Evolutionary conservation across 1,284 basidiomycete genomes (phyloP).

Genomic region (Leccinum pachyderme): DNA sequence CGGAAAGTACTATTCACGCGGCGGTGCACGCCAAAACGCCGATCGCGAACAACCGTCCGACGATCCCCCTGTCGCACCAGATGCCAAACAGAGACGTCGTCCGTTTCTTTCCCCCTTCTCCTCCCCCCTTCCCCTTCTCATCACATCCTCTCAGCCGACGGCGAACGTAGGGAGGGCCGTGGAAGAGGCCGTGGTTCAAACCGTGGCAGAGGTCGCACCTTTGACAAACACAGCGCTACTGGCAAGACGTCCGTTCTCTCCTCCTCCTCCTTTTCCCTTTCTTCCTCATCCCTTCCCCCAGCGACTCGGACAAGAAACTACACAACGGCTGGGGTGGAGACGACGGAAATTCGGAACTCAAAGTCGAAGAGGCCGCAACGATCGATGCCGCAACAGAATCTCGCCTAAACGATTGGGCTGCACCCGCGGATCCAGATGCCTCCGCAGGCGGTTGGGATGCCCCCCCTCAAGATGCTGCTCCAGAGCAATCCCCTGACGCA

Average conservation of each 20-base stretch:
- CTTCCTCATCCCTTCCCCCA: slow-evolving; percentile 28
- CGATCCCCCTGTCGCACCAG: slow-evolving; percentile 29
- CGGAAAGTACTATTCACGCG: slow-evolving; percentile 72
- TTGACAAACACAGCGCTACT: slow-evolving; percentile 81
- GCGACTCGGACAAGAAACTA: slow-evolving; percentile 90
- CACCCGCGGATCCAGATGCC: slow-evolving; percentile 22
- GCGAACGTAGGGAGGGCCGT: slow-evolving; percentile 46
- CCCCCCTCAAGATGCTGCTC: slow-evolving; percentile 32
- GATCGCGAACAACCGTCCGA: slow-evolving; percentile 45
- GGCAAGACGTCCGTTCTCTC: slow-evolving; percentile 67
- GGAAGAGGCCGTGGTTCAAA: slow-evolving; percentile 39
- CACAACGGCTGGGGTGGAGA: slow-evolving; percentile 92
- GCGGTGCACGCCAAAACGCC: slow-evolving; percentile 49
- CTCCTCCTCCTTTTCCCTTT: slow-evolving; percentile 7
- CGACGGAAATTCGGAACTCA: slow-evolving; percentile 75
- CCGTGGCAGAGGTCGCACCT: slow-evolving; percentile 62
- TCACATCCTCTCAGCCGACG: slow-evolving; percentile 44
- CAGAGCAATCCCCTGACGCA: slow-evolving; percentile 36
- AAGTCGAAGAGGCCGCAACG: slow-evolving; percentile 69
- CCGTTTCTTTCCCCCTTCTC: slow-evolving; percentile 26
- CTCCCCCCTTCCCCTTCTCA: slow-evolving; percentile 5
- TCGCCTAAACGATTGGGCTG: slow-evolving; percentile 44
- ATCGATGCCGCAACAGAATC: slow-evolving; percentile 54
- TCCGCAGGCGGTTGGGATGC: slow-evolving; percentile 40
- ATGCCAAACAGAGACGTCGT: slow-evolving; percentile 53